Evolutionary conservation across 2,329 filamentous ascomycete genomes (phyloP), one percentile per base, ranked within the genome.

Genomic region (Fusarium bulbicola): DNA sequence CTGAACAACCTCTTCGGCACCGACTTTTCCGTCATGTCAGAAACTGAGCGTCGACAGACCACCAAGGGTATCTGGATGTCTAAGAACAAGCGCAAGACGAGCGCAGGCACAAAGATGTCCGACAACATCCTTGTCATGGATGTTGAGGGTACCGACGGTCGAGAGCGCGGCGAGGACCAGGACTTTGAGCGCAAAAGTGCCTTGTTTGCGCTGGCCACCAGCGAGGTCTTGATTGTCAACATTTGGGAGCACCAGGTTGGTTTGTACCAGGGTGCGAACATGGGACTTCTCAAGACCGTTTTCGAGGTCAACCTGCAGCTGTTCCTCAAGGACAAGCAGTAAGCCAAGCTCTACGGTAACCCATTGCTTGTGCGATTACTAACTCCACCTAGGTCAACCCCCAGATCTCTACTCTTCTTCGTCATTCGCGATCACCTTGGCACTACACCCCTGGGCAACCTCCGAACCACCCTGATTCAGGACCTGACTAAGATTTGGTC

Each of bases 31-130:
- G 95, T 99, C 81, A 99, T 99, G 96, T 94, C 94, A 77, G 96
- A 99, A 87, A 88, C 91, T 71, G 95, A 98, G 82, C 91, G 96
- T 74, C 92, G 95, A 70, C 96, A 99, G 87, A 99, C 96, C 0
- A 99, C 96, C 49, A 99, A 98, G 86, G 96, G 96, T 80, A 99
- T 99, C 81, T 99, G 96, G 96, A 92, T 99, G 92, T 97, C 95
- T 74, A 97, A 97, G 86, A 98, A 98, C 84, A 97, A 97, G 86
- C 87, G 88, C 75, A 83, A 85, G 73, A 82, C 85, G 64, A 86
- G 84, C 63, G 84, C 82, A 54, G 84, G 84, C 57, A 81, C 81
- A 74, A 86, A 86, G 73, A 98, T 98, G 95, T 95, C 95, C 61
- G 94, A 97, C 79, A 99, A 99, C 83, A 98, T 99, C 78, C 86